phyloP scores from a whole-genome alignment of 441 rosid species.

The Pelargonium myrrhifolium region DNA sequence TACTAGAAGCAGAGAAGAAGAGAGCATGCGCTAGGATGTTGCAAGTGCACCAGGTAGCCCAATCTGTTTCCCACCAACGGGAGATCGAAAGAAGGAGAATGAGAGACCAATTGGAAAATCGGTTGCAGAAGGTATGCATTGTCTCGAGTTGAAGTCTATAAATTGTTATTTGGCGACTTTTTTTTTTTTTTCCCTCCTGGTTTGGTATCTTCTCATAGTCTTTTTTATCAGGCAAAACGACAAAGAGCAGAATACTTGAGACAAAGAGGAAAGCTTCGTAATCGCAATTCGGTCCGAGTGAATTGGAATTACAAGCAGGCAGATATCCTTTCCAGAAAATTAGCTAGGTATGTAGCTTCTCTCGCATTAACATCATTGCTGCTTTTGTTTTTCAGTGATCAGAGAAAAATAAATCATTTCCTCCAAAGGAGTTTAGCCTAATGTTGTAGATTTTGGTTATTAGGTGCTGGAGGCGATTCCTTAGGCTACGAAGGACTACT shows the following conservation, averaged over 20 bases:
- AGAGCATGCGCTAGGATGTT: conserved; percentile 69
- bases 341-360: conserved; percentile 47
- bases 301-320: conserved; percentile 52
- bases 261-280: conserved; percentile 62
- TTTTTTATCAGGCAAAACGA: conserved; percentile 57
- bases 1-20: conserved; percentile 88
- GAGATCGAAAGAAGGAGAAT: conserved; percentile 84
- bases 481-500: conserved; percentile 57
- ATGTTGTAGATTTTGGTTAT: conserved; percentile 12
- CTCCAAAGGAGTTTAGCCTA: background rate
- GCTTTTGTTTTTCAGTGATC: background rate
- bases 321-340: conserved; percentile 63
- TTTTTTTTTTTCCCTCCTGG: conserved; percentile 3
- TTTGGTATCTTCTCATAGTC: conserved; percentile 16
- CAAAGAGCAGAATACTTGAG: conserved; percentile 86
- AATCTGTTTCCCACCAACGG: conserved; percentile 63
- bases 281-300: conserved; percentile 30
- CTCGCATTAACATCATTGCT: background rate
- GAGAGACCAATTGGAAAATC: conserved; percentile 77
- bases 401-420: background rate
- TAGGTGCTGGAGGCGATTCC: conserved; percentile 90
- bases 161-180: background rate
- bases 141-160: conserved; percentile 7
- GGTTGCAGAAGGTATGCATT: conserved; percentile 63
- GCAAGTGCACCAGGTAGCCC: conserved; percentile 69